Percentiles rank a stretch among this genome's conserved stretches.
These are phyloP conservation scores for Zoysia matrella DNA, from an alignment of 202 grass and related monocot species.

Conservation along the genomic window DNA sequence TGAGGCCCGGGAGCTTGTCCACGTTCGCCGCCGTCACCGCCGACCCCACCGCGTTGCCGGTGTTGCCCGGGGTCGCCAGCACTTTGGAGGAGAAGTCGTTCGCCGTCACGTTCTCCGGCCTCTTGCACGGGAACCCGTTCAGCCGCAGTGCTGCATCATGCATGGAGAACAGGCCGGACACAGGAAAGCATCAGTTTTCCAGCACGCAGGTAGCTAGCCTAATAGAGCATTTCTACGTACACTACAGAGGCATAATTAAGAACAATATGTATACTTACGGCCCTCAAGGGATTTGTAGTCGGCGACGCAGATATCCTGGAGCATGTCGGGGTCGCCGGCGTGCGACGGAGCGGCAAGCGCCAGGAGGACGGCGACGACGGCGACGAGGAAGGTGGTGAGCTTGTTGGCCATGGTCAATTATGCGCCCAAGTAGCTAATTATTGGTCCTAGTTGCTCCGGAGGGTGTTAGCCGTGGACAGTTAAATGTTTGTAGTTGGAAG, in stretches of 20 bases:
- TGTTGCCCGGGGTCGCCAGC: constrained; percentile 40
- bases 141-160: constrained; percentile 53
- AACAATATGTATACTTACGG: constrained; percentile 47
- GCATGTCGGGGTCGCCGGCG: constrained; percentile 66
- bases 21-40: too few relatives aligned
- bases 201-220: too few relatives aligned
- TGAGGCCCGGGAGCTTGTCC: too few relatives aligned
- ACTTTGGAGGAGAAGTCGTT: constrained; percentile 67
- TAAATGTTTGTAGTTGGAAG: too few relatives aligned
- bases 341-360: constrained; percentile 35
- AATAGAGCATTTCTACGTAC: too few relatives aligned
- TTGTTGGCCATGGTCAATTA: constrained; percentile 46
- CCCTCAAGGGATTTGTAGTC: constrained; percentile 63
- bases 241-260: too few relatives aligned
- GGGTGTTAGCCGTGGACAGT: too few relatives aligned
- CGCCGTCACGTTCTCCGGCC: constrained; percentile 52
- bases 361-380: constrained; percentile 33
- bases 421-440: not conserved
- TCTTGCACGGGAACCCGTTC: constrained; percentile 8
- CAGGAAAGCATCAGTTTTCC: too few relatives aligned
- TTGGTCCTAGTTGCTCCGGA: too few relatives aligned
- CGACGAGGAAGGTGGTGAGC: constrained; percentile 25
- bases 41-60: not conserved
- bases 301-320: constrained; percentile 78
- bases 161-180: too few relatives aligned